Evolutionary conservation across 257 asterid genomes (phyloP).

Genomic region (Mentha longifolia): DNA sequence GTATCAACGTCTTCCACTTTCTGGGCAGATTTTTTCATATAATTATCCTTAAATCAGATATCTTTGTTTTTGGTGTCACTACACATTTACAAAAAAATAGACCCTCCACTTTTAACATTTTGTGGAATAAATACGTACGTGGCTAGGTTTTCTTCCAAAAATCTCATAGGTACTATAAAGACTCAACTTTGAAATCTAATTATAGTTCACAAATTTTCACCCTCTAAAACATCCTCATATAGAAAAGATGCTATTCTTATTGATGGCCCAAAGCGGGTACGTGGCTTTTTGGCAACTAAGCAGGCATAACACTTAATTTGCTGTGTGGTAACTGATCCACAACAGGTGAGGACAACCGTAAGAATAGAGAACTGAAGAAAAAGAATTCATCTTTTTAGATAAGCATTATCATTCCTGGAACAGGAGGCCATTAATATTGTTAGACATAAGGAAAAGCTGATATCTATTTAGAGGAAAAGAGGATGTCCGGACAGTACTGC

Average conservation of each 20-base stretch:
- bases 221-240: background rate
- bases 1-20: background rate
- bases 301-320: background rate
- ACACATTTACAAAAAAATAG: background rate
- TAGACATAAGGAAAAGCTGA: background rate
- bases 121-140: background rate
- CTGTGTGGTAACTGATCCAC: background rate
- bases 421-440: slow-evolving; percentile 1
- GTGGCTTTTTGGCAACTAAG: background rate
- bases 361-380: background rate
- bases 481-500: background rate
- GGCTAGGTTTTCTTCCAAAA: background rate
- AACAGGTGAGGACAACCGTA: background rate
- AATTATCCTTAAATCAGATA: background rate
- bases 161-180: background rate
- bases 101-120: slow-evolving; percentile 9
- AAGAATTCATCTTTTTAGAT: background rate
- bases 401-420: background rate
- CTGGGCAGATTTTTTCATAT: background rate
- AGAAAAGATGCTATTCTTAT: background rate
- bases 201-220: background rate
- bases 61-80: background rate
- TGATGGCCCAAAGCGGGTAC: background rate
- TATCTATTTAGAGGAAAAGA: background rate
- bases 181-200: background rate